A percentile compares a stretch with the other conserved stretches of the same genome.
Evolutionary conservation across 305 asterid species (phyloP).

Genomic region (Petunia hybrid): DNA sequence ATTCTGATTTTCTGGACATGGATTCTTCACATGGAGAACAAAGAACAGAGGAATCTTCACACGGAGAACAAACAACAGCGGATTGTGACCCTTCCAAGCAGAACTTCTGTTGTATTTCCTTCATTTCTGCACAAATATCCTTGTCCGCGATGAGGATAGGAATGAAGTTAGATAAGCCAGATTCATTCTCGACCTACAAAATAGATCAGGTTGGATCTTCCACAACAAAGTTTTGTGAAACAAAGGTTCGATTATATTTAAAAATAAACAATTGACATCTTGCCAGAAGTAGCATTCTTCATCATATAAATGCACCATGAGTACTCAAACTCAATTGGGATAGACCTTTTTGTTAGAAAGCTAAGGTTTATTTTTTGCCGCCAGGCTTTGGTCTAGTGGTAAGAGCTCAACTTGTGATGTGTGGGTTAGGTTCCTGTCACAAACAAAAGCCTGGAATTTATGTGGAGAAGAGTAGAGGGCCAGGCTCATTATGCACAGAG

Average conservation of each 20-base stretch:
- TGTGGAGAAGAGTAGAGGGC: too few species aligned
- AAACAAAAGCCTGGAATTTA: too few species aligned
- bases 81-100: conserved; percentile 44
- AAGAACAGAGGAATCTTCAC: conserved; percentile 42
- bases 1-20: conserved; percentile 49
- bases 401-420: too few species aligned
- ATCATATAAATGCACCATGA: background rate
- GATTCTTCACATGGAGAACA: conserved; percentile 45
- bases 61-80: conserved; percentile 44
- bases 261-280: conserved; percentile 7
- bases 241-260: conserved; percentile 24
- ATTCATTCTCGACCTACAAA: conserved; percentile 91
- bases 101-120: conserved; percentile 56
- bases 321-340: background rate
- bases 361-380: conserved; percentile 9
- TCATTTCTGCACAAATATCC: conserved; percentile 85
- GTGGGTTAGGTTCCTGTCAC: too few species aligned
- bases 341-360: conserved; percentile 5
- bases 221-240: conserved; percentile 9
- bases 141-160: conserved; percentile 80
- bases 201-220: conserved; percentile 21
- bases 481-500: too few species aligned
- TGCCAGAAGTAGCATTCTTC: background rate
- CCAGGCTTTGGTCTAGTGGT: too few species aligned
- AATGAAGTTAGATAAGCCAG: conserved; percentile 89